Conservation (phyloP, 192 early-diverging fungal species). For the Jimgerdemannia flammicorona region DNA sequence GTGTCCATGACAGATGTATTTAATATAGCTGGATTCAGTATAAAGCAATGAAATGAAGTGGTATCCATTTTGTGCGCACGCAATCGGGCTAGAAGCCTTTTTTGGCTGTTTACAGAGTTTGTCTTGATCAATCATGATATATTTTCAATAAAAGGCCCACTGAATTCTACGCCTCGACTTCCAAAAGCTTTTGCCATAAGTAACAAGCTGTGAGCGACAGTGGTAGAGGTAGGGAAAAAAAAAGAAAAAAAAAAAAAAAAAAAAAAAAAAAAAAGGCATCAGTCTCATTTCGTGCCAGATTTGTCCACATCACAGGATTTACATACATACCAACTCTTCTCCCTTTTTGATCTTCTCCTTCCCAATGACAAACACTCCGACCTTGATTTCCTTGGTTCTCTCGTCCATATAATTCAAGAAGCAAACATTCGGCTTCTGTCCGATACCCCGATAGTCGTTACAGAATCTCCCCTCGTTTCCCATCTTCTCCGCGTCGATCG, state of each 20-base stretch:
- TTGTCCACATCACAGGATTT: neutral
- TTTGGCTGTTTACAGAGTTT: too few species aligned
- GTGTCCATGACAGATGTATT: too few species aligned
- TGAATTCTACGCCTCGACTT: neutral
- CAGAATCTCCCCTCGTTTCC: conserved; percentile 39
- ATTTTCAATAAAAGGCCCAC: neutral
- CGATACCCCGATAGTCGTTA: conserved; percentile 37
- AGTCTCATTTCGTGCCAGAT: too few species aligned
- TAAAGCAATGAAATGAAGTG: too few species aligned
- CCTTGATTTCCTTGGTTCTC: conserved; percentile 22
- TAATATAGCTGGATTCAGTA: too few species aligned
- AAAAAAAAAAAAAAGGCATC: too few species aligned
- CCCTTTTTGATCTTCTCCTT: conserved; percentile 36
- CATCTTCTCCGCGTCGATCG: conserved; percentile 29
- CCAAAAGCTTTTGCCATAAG: neutral
- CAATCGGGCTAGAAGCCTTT: too few species aligned
- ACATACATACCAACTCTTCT: conserved; percentile 30
- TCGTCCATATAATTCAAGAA: conserved; percentile 34
- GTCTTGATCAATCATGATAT: neutral
- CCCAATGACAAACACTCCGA: conserved; percentile 33
- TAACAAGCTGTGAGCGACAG: neutral
- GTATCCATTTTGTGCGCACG: too few species aligned
- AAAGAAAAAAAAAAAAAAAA: too few species aligned
- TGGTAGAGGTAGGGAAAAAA: too few species aligned
- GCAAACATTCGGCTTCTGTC: conserved; percentile 30